These are phyloP conservation scores for Ceratocystis cacaofunesta DNA, from an alignment of 2,329 filamentous ascomycete species.

Conservation along the genomic window DNA sequence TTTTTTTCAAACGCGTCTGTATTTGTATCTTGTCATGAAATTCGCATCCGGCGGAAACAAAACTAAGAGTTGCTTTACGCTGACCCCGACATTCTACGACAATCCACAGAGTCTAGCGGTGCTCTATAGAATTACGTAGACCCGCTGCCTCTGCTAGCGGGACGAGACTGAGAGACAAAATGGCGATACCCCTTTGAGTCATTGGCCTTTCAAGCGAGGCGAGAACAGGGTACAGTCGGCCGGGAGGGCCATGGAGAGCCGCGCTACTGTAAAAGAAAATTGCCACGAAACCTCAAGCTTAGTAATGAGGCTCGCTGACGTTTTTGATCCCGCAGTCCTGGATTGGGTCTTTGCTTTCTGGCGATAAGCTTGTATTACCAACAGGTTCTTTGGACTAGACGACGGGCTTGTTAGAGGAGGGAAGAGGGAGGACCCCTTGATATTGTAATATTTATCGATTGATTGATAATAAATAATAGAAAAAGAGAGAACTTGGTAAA, in stretches of 20 bases:
- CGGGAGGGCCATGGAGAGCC: background rate
- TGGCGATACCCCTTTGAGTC: too few species aligned
- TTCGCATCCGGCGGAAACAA: too few species aligned
- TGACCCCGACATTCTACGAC: too few species aligned
- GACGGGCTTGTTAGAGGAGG: background rate
- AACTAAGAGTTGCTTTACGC: too few species aligned
- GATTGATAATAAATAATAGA: background rate
- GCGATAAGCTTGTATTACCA: slow-evolving; percentile 2
- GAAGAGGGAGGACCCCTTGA: background rate
- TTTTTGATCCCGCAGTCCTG: background rate
- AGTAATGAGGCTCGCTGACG: background rate
- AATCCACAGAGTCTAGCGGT: too few species aligned
- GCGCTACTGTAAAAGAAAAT: background rate
- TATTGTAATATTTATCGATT: background rate
- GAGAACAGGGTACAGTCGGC: background rate
- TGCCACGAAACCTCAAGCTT: background rate
- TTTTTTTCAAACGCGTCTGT: too few species aligned
- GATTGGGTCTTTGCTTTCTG: background rate
- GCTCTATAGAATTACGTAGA: too few species aligned
- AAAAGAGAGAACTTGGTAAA: background rate
- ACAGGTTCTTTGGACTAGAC: background rate
- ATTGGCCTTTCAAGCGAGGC: too few species aligned
- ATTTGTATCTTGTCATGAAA: too few species aligned
- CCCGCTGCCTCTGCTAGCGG: too few species aligned
- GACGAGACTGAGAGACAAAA: too few species aligned